These are phyloP conservation scores for Tulasnella sp. DNA, from an alignment of 768 basidiomycete species.

Conservation along the genomic window DNA sequence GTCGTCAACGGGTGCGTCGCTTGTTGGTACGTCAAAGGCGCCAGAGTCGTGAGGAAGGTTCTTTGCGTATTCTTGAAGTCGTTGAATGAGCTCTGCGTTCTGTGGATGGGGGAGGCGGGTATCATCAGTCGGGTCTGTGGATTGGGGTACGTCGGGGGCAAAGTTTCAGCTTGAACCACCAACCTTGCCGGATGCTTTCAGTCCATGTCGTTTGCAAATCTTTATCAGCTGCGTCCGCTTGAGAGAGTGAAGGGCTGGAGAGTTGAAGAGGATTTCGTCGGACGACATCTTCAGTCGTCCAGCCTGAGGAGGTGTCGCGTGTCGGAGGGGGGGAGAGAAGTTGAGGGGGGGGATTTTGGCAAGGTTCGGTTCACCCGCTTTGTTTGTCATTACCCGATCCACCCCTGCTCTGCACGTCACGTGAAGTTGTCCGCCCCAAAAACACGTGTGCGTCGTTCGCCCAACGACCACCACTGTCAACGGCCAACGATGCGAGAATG, in stretches of 20 bases:
- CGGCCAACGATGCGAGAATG: no score
- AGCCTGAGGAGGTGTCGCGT: neutral
- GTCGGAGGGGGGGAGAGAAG: neutral
- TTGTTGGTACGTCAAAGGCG: constrained; percentile 4
- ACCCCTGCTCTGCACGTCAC: no score
- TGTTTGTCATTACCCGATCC: neutral
- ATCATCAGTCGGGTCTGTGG: neutral
- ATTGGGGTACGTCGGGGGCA: neutral
- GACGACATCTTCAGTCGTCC: constrained; percentile 15
- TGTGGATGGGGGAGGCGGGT: neutral
- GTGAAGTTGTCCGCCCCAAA: no score
- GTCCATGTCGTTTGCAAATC: constrained; percentile 72
- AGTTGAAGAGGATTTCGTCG: constrained; percentile 68
- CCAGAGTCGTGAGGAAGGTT: constrained; percentile 39
- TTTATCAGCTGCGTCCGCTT: constrained; percentile 79
- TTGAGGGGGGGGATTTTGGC: neutral
- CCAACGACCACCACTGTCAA: no score
- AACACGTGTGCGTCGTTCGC: no score
- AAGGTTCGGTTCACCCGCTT: neutral
- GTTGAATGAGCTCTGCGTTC: constrained; percentile 63
- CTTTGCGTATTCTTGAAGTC: constrained; percentile 58
- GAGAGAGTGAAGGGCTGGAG: constrained; percentile 72
- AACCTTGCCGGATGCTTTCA: constrained; percentile 68
- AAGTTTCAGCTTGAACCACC: constrained; percentile 4
- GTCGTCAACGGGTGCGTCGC: neutral